Evolutionary conservation across 2,329 filamentous ascomycete genomes (phyloP).

Genomic region (Pestalotiopsis sp.): DNA sequence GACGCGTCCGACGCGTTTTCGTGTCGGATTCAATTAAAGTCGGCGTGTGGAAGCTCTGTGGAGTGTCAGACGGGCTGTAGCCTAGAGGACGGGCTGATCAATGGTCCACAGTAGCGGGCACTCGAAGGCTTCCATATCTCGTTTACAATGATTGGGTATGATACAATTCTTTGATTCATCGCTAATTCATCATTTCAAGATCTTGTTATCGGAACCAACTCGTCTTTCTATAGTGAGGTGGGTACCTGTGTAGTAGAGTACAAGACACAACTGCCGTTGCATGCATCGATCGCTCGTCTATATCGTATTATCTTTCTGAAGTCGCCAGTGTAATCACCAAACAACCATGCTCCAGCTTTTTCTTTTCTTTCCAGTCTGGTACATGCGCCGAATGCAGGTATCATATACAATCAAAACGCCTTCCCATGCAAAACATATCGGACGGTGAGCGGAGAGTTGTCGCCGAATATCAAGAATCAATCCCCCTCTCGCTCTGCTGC

Average conservation of each 20-base stretch:
- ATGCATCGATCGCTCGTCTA: conserved; percentile 1
- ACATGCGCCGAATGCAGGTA: conserved; percentile 24
- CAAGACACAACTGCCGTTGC: neutral
- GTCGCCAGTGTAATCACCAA: conserved; percentile 10
- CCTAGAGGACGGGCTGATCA: neutral
- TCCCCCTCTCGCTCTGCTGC: conserved; percentile 18
- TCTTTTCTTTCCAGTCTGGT: conserved; percentile 14
- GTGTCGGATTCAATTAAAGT: neutral
- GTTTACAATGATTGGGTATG: neutral
- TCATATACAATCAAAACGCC: conserved; percentile 30
- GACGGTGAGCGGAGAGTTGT: conserved; percentile 4
- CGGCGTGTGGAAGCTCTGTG: neutral
- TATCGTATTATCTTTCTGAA: neutral
- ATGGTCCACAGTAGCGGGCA: neutral
- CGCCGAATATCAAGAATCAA: conserved; percentile 19
- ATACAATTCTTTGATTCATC: neutral
- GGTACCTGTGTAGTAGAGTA: neutral
- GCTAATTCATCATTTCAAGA: neutral
- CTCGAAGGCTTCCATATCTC: neutral
- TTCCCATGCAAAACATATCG: conserved; percentile 28
- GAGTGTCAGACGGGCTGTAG: neutral
- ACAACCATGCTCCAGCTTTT: conserved; percentile 14
- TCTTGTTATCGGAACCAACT: neutral
- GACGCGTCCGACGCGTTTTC: neutral
- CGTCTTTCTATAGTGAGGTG: neutral